phyloP scores from a whole-genome alignment of 2,329 filamentous ascomycete genomes.

The Ophiostoma fasciatum region DNA sequence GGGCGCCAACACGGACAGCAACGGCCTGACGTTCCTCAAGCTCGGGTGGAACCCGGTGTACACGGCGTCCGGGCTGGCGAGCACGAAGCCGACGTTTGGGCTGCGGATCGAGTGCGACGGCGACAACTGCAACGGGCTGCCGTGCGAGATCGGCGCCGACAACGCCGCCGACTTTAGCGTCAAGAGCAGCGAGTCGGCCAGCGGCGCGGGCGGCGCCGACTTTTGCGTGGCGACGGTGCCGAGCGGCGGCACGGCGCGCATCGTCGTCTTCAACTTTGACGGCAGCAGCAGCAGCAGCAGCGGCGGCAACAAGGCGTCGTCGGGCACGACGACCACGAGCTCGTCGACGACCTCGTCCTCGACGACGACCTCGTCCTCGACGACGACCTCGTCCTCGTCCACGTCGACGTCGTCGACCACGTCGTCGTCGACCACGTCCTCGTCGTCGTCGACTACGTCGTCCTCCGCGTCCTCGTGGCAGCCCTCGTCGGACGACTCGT shows the following conservation, averaged over 20 bases:
- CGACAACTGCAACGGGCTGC: slow-evolving; percentile 54
- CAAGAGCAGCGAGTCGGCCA: slow-evolving; percentile 34
- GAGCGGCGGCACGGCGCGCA: slow-evolving; percentile 48
- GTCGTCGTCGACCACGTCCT: slow-evolving; percentile 9
- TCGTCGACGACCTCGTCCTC: slow-evolving; percentile 20
- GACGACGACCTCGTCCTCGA: not conserved
- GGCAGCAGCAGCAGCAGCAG: slow-evolving; percentile 19
- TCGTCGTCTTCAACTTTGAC: slow-evolving; percentile 44
- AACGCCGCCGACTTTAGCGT: slow-evolving; percentile 42
- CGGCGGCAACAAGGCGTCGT: slow-evolving; percentile 11
- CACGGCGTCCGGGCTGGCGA: slow-evolving; percentile 37
- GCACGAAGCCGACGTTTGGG: slow-evolving; percentile 48
- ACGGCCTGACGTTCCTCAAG: slow-evolving; percentile 58
- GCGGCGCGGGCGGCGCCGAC: slow-evolving; percentile 50
- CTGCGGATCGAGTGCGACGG: slow-evolving; percentile 55
- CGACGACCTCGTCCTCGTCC: slow-evolving; percentile 1
- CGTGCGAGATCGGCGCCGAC: slow-evolving; percentile 54
- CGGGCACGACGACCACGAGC: slow-evolving; percentile 14
- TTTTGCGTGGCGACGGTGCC: slow-evolving; percentile 69
- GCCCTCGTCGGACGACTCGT: slow-evolving; percentile 15
- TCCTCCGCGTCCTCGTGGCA: slow-evolving; percentile 15
- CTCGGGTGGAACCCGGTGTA: slow-evolving; percentile 68
- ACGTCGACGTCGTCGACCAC: slow-evolving; percentile 8
- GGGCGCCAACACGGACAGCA: slow-evolving; percentile 53
- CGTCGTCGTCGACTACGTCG: slow-evolving; percentile 17